Conservation (phyloP, 176 grass and related monocot genomes). For the Guadua angustifolia region DNA sequence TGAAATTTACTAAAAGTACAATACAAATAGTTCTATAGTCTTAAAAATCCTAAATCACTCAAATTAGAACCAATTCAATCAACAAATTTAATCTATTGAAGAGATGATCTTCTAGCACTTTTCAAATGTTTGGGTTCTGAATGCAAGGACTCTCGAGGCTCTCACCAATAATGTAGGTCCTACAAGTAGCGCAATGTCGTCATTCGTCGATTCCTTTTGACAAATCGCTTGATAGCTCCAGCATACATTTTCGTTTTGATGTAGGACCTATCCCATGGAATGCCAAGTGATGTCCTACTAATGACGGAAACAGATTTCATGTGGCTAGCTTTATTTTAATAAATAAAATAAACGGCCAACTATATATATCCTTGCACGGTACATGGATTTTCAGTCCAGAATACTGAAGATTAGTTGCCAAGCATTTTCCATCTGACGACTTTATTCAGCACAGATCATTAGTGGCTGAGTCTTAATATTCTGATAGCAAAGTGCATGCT, state of each 20-base stretch:
- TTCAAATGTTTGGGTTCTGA: no score
- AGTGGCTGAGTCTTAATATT: neutral
- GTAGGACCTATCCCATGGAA: neutral
- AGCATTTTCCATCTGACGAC: neutral
- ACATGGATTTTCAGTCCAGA: neutral
- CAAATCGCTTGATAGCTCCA: neutral
- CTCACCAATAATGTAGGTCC: no score
- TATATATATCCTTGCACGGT: no score
- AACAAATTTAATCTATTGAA: no score
- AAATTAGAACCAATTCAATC: no score
- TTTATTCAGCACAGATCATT: neutral
- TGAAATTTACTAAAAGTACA: no score
- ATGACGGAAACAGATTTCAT: neutral
- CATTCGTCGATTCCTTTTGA: neutral
- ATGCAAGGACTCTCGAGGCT: no score
- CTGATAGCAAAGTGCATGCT: neutral
- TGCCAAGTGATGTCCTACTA: neutral
- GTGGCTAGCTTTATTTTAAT: neutral
- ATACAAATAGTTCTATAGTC: no score
- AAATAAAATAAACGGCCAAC: no score
- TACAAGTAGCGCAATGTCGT: neutral
- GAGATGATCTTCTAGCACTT: no score
- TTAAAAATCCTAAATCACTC: no score
- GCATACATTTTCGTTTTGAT: neutral
- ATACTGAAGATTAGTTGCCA: neutral